Conservation (phyloP, 768 basidiomycete genomes). For the Xerocomus brunneocitrinus region DNA sequence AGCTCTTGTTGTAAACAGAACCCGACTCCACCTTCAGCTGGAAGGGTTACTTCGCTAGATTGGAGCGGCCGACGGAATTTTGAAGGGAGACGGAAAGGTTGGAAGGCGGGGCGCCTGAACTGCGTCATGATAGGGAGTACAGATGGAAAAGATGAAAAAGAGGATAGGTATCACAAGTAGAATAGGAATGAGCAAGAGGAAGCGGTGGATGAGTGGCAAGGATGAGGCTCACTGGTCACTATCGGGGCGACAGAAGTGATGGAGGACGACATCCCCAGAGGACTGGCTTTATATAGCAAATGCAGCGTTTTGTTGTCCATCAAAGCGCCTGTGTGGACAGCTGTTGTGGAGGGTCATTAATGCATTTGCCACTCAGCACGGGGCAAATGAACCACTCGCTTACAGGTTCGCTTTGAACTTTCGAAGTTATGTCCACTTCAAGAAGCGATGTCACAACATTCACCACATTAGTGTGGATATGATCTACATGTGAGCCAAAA, state of each 20-base stretch:
- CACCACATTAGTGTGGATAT: background rate
- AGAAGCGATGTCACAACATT: background rate
- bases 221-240: background rate
- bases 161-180: background rate
- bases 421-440: background rate
- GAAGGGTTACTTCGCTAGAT: background rate
- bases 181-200: background rate
- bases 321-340: background rate
- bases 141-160: too few relatives aligned
- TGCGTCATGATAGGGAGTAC: background rate
- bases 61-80: background rate
- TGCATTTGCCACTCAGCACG: background rate
- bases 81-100: background rate
- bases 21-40: too few relatives aligned
- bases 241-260: background rate
- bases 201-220: background rate
- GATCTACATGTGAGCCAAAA: background rate
- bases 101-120: background rate
- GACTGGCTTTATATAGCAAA: background rate
- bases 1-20: background rate
- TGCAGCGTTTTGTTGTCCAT: background rate
- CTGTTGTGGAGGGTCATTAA: background rate
- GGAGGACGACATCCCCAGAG: background rate
- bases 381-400: background rate
- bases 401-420: background rate